Base-by-base conservation (phyloP, 192 early-diverging fungal genomes). In the Podila epigama region DNA sequence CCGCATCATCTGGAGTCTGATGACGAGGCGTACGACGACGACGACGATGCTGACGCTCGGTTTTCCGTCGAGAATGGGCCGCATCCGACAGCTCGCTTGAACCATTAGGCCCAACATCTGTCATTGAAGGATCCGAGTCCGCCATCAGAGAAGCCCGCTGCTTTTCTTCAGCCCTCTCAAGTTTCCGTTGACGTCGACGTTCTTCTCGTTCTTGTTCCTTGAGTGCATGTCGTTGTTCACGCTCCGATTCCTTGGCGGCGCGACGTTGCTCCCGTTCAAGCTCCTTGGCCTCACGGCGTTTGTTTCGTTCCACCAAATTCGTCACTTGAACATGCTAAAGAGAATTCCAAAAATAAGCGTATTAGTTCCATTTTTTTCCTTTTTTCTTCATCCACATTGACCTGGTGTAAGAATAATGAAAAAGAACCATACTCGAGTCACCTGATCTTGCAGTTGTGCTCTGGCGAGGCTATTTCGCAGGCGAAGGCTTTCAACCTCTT, bases 311-410 rank as follows among this genome's bases (percentile, higher is more conserved):
- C 1, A 77, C 66, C 13, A 77, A 66, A 39, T 68, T 68, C 32
- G 37, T 12, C 12, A 77, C 54, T 77, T 77, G 73, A 5, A 68
- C 73, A 41, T 77, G 73, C 73, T 77, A 67, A 8, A 33, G 10
- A 54, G 0, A 7, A 54, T 22, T 16, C 16, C 7, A 7, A 54
- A 33, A 25, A 16, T 5, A 25, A 54, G 16, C 0, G 29, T 54
- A 16, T n/a, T n/a, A n/a, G n/a, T n/a, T n/a, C n/a, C n/a, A n/a
- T n/a, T n/a, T n/a, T n/a, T n/a, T n/a, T n/a, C n/a, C n/a, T n/a
- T n/a, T n/a, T n/a, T n/a, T n/a, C n/a, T n/a, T n/a, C n/a, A n/a
- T n/a, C n/a, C n/a, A n/a, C n/a, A n/a, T n/a, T 15, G 48, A 51
- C 22, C 0, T 31, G 12, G 29, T n/a, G n/a, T 31, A 12, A 54